These are phyloP conservation scores for Escovopsis sp. DNA, from an alignment of 2,329 filamentous ascomycete species.

Conservation along the genomic window DNA sequence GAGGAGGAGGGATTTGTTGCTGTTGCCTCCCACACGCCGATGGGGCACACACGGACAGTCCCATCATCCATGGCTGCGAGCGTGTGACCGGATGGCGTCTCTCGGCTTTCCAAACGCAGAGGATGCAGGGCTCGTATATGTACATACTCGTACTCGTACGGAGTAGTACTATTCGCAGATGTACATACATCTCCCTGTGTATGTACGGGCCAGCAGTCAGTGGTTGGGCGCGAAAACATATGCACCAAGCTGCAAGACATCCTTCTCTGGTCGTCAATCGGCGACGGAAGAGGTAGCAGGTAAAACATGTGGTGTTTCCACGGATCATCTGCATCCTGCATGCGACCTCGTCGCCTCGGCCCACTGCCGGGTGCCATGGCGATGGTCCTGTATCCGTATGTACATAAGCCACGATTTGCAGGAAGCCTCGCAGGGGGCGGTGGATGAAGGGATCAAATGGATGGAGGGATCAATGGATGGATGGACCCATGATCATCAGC, in stretches of 20 bases:
- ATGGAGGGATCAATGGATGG: too few relatives aligned
- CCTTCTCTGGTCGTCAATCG: not conserved
- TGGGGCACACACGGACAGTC: too few relatives aligned
- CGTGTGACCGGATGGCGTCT: too few relatives aligned
- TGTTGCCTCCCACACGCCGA: too few relatives aligned
- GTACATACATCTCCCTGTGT: too few relatives aligned
- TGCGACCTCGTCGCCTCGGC: constrained; percentile 6
- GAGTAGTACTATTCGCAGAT: not conserved
- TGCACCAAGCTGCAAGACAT: not conserved
- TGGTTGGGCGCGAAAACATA: not conserved
- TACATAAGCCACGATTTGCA: not conserved
- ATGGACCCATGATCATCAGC: not conserved
- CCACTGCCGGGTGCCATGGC: constrained; percentile 11
- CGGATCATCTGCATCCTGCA: constrained; percentile 3
- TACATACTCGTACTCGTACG: not conserved
- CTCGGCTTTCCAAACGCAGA: too few relatives aligned
- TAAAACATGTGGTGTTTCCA: not conserved
- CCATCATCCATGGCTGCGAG: too few relatives aligned
- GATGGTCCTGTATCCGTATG: constrained; percentile 8
- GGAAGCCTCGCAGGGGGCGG: too few relatives aligned
- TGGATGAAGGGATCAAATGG: too few relatives aligned
- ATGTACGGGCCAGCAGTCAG: not conserved
- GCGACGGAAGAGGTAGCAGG: not conserved
- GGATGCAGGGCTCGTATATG: constrained; percentile 3
- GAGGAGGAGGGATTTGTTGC: too few relatives aligned